These are phyloP conservation scores for Aspergillus puulaauensis DNA, from an alignment of 2,329 filamentous ascomycete genomes.

Conservation along the genomic window DNA sequence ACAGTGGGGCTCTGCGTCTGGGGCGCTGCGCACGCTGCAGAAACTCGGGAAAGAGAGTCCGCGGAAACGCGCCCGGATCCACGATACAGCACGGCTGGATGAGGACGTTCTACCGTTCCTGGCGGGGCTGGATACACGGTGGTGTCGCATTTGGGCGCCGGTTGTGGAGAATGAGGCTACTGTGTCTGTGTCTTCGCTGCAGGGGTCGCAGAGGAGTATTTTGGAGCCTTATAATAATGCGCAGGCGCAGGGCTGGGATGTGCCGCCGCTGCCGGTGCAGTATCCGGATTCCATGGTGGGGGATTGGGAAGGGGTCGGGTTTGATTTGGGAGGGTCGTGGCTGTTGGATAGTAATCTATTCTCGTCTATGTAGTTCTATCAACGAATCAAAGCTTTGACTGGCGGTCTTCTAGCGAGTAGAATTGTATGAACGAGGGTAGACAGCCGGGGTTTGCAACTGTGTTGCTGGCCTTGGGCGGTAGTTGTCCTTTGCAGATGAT, in stretches of 20 bases:
- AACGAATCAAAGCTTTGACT: no score
- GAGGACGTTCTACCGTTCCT: neutral
- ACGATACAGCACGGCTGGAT: no score
- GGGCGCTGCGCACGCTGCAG: neutral
- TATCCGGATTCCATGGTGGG: neutral
- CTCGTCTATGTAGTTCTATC: neutral
- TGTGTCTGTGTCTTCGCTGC: neutral
- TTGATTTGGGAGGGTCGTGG: neutral
- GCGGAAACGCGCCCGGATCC: neutral
- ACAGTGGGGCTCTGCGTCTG: conserved; percentile 26
- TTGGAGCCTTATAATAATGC: neutral
- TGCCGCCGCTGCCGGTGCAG: neutral
- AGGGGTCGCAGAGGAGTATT: neutral
- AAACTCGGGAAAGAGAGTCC: neutral
- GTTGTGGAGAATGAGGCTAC: neutral
- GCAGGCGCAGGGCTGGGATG: neutral
- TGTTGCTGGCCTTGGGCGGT: neutral
- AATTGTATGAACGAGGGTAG: neutral
- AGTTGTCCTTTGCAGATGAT: neutral
- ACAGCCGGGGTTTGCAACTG: neutral
- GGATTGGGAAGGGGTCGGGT: neutral
- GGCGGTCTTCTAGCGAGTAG: no score
- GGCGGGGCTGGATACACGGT: neutral
- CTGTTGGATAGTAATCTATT: neutral
- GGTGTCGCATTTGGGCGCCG: neutral